Conservation (phyloP, 2,329 filamentous ascomycete species). For the Ambrosiella cleistominuta region DNA sequence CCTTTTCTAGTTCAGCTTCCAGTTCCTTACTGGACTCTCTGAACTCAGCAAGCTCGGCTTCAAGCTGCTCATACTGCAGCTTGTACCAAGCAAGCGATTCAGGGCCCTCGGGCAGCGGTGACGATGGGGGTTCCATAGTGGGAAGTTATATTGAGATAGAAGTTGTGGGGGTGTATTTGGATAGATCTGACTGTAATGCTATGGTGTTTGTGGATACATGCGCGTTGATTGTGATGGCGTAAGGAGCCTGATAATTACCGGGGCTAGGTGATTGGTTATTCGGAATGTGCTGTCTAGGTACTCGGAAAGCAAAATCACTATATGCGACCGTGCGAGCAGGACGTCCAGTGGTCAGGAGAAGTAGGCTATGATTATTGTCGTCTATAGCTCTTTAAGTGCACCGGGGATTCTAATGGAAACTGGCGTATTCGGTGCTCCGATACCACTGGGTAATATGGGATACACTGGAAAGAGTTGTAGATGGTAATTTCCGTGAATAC, state of each 20-base stretch:
- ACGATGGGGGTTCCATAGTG: constrained; percentile 46
- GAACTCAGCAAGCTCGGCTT: constrained; percentile 83
- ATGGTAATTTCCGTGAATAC: background rate
- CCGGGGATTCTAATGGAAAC: too few relatives aligned
- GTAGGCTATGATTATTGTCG: background rate
- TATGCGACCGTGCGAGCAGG: constrained; percentile 10
- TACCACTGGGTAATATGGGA: background rate
- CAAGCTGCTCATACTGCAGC: constrained; percentile 80
- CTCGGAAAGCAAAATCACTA: constrained; percentile 5
- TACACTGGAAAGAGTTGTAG: background rate
- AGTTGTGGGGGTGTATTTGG: background rate
- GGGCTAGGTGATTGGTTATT: too few relatives aligned
- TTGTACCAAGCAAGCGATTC: constrained; percentile 91
- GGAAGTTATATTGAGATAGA: background rate
- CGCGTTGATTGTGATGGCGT: background rate
- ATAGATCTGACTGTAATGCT: background rate
- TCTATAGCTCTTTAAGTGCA: too few relatives aligned
- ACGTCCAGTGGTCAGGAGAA: background rate
- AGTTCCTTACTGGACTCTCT: constrained; percentile 86
- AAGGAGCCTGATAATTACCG: background rate
- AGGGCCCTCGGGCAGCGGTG: constrained; percentile 42
- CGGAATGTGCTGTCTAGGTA: background rate
- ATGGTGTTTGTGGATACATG: background rate
- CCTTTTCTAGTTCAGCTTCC: constrained; percentile 86
- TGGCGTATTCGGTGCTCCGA: too few relatives aligned